Conservation (phyloP, 73 alveolate species). For the Symbiodinium natans region DNA sequence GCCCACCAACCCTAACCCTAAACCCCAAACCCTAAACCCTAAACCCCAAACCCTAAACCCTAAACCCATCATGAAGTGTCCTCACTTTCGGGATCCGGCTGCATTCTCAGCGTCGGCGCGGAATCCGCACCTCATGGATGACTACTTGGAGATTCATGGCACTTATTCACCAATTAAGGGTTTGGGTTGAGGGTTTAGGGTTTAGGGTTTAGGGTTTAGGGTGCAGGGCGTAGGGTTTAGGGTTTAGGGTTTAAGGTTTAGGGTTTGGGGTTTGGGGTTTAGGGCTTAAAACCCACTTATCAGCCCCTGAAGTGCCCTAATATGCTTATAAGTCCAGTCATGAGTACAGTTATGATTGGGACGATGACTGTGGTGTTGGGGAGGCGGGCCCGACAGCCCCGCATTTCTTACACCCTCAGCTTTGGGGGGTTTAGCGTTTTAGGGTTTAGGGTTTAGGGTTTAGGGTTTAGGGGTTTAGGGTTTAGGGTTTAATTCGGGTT, state of each 20-base stretch:
- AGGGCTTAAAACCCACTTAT: too few species aligned
- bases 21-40: too few species aligned
- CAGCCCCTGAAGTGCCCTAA: too few species aligned
- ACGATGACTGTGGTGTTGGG: too few species aligned
- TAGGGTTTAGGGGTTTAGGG: not conserved
- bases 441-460: not conserved
- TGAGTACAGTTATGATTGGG: too few species aligned
- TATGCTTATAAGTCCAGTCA: too few species aligned
- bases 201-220: not conserved
- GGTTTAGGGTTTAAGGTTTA: not conserved
- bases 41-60: too few species aligned
- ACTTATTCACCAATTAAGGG: not conserved
- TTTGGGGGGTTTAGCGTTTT: too few species aligned
- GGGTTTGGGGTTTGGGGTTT: not conserved
- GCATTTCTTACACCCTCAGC: too few species aligned
- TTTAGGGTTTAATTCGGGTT: not conserved
- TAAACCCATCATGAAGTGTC: not conserved
- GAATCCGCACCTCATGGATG: not conserved
- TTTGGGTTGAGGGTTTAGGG: not conserved
- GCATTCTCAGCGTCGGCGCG: not conserved
- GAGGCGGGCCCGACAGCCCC: too few species aligned
- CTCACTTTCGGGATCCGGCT: not conserved
- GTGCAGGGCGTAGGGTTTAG: not conserved
- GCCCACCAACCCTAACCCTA: too few species aligned
- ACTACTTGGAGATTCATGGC: not conserved